Evolutionary conservation across 106 monocot genomes (phyloP), one percentile per base, ranked within the genome.

Genomic region (Xerophyta viscosa): DNA sequence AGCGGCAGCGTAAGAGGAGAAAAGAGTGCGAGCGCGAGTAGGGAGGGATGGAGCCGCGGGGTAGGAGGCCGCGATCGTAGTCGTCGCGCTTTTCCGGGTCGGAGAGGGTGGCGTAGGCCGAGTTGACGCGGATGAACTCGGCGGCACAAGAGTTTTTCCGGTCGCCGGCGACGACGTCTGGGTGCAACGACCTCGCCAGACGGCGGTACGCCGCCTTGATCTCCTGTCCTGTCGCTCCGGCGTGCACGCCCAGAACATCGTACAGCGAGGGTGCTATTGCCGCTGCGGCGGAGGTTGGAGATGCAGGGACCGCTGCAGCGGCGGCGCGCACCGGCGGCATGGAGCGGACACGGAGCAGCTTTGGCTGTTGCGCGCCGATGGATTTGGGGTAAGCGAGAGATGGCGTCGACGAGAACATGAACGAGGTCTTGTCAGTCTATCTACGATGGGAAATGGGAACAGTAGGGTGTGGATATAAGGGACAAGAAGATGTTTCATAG

Each of bases 191-290:
- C 17, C 73, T 50, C 39, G 73, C 73, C 6, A 66, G 30, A 37
- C 45, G 52, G 21, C 73, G 52, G 61, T 73, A 73, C 14, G 73
- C 73, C 41, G 55, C 39, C 60, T 73, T 73, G 60, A 73, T 73
- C 66, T 73, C 73, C 30, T 22, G 54, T 1, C 27, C 7, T 25
- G 73, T 30, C n/a, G 66, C 73, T 1, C 47, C 60, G 15, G 37
- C 66, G 15, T 31, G 6, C 11, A 73, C 3, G 8, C 73, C 73
- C 18, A 73, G 66, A 19, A 73, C 24, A 20, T 73, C 61, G 66
- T 73, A 73, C 27, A 73, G 66, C 11, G 29, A 24, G 3, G 52
- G 29, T 6, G 27, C 52, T 2, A 29, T 6, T 12, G 28, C 18
- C 14, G 9, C 54, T 0, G 54, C 12, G 0, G 54, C 12, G 31